Base-by-base conservation (phyloP, 345 rosid genomes). In the Excoecaria agallocha region DNA sequence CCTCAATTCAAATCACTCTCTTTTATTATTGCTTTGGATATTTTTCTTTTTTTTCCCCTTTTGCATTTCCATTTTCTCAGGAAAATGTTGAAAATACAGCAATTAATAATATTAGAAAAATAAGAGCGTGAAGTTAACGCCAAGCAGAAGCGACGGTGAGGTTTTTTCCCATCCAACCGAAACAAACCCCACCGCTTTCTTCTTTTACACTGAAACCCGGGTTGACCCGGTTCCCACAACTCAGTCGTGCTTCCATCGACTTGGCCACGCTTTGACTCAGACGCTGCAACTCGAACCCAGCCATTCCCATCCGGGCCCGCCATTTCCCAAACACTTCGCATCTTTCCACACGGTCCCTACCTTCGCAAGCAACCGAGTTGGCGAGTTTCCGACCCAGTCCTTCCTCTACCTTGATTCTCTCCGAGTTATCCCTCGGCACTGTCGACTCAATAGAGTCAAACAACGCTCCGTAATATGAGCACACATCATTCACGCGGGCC, bases 131-230 rank as follows among this genome's bases (percentile, higher is more conserved):
- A 80, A 71, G 74, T 84, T 89, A 95, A 84, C 93, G 92, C 99
- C 98, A 93, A 80, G 99, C 93, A 73, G 98, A 95, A 11, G 97
- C 96, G 82, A 93, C 94, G 76, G 94, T 87, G 85, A 93, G 97
- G 38, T 88, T 83, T 80, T 91, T 93, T 56, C 94, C 89, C 86
- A 72, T 85, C 99, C 98, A 95, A 68, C 98, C 98, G 57, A 93
- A 95, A 54, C 87, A 78, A 37, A 93, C 90, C 72, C 90, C 98
- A 62, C 97, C 98, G 57, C 77, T 85, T 63, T 90, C 93, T 84
- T 91, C 94, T 76, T 88, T 86, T 12, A 91, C 90, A 78, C 90
- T 89, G 72, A 93, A 90, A 3, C 97, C 93, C 46, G 88, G 86
- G 83, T 85, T 84, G 60, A 79, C 85, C 74, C 87, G 82, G 79